Base-by-base conservation (phyloP, 2,329 filamentous ascomycete species). In the Calycina herbarum region DNA sequence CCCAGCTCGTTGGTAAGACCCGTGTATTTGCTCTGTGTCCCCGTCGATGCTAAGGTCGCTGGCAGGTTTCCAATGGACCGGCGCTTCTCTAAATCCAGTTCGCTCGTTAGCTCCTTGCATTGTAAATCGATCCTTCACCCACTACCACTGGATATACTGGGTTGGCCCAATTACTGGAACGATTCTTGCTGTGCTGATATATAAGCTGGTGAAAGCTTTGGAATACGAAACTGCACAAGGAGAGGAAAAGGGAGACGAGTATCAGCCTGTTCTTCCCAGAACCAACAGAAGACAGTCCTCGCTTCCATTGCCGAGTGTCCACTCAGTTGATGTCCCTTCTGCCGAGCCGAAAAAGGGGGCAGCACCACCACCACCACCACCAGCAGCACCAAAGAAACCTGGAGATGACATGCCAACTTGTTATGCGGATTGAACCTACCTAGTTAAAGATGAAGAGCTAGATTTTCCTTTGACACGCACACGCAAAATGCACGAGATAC, bases 171-270 rank as follows among this genome's bases (percentile, higher is more conserved):
- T 80, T 10, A 75, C 84, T 61, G 85, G 85, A 0, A 71, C 81
- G 0, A 61, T 82, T 5, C 72, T 86, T 15, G 83, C 84, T 1
- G 80, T 77, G n/a, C 76, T 67, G 7, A 78, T 84, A 24, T 87
- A 85, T 76, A 79, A 78, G 65, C 68, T 83, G 2, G 76, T 87
- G 63, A 84, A 84, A 72, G 73, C 77, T 35, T 76, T 86, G 38
- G 79, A 85, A 63, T 86, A 85, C 72, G 76, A 82, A 69, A 81
- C 78, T 13, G 79, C 79, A 64, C 84, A 85, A 70, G 80, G 80
- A 0, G 81, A 79, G 7, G 65, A 68, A 6, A 58, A 65, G n/a
- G 48, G 7, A 54, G 58, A 65, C 3, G 31, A 66, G 60, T 63
- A 56, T 35, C 56, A 29, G 7, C 54, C 27, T 33, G 57, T 31